These are phyloP conservation scores for Leishmania turanica DNA, from an alignment of 208 protist genomes.

Conservation along the genomic window DNA sequence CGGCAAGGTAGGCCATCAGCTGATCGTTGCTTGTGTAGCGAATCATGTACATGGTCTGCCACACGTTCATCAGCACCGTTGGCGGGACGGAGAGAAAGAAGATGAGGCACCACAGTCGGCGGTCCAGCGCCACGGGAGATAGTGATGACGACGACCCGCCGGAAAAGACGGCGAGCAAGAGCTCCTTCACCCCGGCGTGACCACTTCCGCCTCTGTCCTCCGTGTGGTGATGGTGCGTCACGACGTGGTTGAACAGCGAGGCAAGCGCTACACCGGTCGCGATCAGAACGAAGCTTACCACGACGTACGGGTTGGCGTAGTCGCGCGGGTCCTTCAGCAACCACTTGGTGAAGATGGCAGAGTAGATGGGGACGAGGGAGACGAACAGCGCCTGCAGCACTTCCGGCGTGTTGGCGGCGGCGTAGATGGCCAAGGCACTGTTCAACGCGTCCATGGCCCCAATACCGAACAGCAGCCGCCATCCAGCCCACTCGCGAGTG, in stretches of 20 bases:
- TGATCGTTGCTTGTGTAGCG: constrained; percentile 48
- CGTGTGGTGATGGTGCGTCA: constrained; percentile 2
- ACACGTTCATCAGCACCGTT: constrained; percentile 72
- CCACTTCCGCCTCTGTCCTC: not conserved
- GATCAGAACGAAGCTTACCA: constrained; percentile 45
- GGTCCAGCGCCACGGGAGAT: constrained; percentile 12
- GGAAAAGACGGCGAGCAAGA: not conserved
- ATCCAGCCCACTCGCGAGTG: constrained; percentile 28
- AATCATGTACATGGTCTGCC: constrained; percentile 80
- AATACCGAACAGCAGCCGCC: constrained; percentile 40
- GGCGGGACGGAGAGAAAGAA: constrained; percentile 77
- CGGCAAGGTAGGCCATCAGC: constrained; percentile 12
- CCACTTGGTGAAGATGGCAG: constrained; percentile 51
- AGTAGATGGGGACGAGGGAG: constrained; percentile 51
- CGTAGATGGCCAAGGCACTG: constrained; percentile 61
- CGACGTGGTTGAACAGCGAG: constrained; percentile 31
- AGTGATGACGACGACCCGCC: constrained; percentile 4
- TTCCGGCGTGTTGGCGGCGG: constrained; percentile 58
- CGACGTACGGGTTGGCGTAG: constrained; percentile 42
- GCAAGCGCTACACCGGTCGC: constrained; percentile 46
- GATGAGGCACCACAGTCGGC: constrained; percentile 56
- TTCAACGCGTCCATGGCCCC: constrained; percentile 50
- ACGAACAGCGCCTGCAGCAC: constrained; percentile 67
- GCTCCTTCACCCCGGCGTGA: not conserved
- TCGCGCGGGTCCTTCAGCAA: constrained; percentile 49